Evolutionary conservation across 2,329 filamentous ascomycete species (phyloP), one percentile per base, ranked within the genome.

Genomic region (Hypoxylon sp.): DNA sequence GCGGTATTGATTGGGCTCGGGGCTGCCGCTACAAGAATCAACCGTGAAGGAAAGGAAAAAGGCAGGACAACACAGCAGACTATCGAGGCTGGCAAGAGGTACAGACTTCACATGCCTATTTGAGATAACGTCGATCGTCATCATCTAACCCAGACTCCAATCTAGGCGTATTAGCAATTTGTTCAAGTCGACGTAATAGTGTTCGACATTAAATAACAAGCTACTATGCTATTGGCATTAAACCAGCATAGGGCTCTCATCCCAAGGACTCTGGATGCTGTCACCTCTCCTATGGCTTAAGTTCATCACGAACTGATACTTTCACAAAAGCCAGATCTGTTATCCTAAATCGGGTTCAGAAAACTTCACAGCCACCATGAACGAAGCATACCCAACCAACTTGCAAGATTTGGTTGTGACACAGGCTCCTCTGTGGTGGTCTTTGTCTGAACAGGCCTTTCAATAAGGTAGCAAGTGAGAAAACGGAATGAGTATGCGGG

Each of bases 11-110:
- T 89, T 58, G 87, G 87, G 17, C 72, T 88, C 29, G 83, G 83
- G 24, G 87, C 87, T 1, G 86, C 87, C 26, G 84, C 80, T 9
- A 84, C 83, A 47, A 83, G 87, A 68, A 88, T 90, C 80, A 88
- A 85, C 70, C 86, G 87, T 39, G 87, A 90, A 73, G 86, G 87
- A 71, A 86, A 86, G 77, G 85, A 84, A 55, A 87, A 88, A 78
- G 87, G 87, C 58, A 84, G 77, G 73, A 85, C 83, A 2, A 83
- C 83, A 2, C 78, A 82, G 50, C 80, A 89, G 70, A 88, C 84
- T 0, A 75, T 88, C 51, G 80, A 84, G 17, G 81, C 81, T 59
- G 80, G 79, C 10, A 81, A 86, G 72, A 81, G 82, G 83, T 83
- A 78, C 29, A 59, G 62, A 44, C n/a, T 17, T 29, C 26, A 22